A percentile compares a stretch with the other conserved stretches of the same genome.
phyloP scores from a whole-genome alignment of 2,329 filamentous ascomycete genomes.

The Gremmenia infestans region DNA sequence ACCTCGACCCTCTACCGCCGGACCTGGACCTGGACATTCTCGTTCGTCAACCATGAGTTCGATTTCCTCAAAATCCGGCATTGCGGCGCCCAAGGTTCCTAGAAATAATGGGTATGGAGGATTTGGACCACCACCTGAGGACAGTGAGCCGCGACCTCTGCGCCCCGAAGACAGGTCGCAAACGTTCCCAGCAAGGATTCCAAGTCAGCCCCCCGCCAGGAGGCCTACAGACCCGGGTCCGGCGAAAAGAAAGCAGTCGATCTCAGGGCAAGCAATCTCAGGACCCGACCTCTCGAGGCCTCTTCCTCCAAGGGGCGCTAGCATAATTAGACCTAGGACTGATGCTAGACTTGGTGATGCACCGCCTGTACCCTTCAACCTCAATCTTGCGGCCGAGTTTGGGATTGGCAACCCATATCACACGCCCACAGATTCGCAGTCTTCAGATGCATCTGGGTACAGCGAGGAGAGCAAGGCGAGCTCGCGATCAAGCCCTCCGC shows the following conservation, averaged over 20 bases:
- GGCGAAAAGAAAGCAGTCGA: constrained; percentile 21
- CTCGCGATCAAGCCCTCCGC: constrained; percentile 55
- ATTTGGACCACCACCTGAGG: constrained; percentile 44
- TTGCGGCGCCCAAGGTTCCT: constrained; percentile 17
- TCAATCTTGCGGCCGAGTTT: constrained; percentile 57
- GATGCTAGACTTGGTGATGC: constrained; percentile 19
- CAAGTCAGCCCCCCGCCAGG: constrained; percentile 14
- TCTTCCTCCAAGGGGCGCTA: constrained; percentile 28
- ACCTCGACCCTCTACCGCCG: constrained; percentile 18
- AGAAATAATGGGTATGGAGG: constrained; percentile 53
- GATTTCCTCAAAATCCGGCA: constrained; percentile 16
- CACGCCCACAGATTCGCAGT: constrained; percentile 57
- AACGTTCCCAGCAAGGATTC: constrained; percentile 28
- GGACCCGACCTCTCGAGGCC: constrained; percentile 28
- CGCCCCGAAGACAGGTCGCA: constrained; percentile 29
- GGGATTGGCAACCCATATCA: constrained; percentile 61
- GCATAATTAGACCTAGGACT: constrained; percentile 23
- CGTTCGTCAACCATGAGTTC: constrained; percentile 23
- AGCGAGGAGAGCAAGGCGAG: constrained; percentile 57
- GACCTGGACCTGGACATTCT: constrained; percentile 20
- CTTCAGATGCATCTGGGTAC: constrained; percentile 58
- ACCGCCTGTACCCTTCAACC: constrained; percentile 23
- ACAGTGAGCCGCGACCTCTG: constrained; percentile 35
- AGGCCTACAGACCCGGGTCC: constrained; percentile 22
- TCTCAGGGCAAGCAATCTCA: constrained; percentile 17